Conservation (phyloP, 2,329 filamentous ascomycete species). For the Nothomitra cinnamomea region DNA sequence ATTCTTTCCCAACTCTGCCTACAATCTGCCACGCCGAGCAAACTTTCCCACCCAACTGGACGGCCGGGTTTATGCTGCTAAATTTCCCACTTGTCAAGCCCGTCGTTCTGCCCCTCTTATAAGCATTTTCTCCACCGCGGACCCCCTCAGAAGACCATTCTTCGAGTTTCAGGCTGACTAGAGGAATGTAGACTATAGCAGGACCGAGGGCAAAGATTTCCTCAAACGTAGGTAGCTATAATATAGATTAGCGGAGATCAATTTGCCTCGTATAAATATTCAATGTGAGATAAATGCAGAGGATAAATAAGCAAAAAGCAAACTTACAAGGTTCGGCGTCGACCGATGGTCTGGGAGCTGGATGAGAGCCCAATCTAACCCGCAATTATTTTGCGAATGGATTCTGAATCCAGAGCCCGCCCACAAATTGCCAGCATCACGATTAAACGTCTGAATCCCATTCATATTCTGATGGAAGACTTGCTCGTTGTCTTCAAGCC, state of each 20-base stretch:
- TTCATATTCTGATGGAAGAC: background rate
- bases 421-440: background rate
- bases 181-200: background rate
- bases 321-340: background rate
- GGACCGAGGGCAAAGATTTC: background rate
- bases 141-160: background rate
- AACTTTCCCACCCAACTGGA: background rate
- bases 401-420: constrained; percentile 1
- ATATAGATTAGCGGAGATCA: background rate
- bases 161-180: background rate
- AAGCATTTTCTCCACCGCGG: background rate
- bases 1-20: background rate
- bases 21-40: background rate
- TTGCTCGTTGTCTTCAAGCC: background rate
- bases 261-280: background rate
- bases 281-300: background rate
- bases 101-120: background rate
- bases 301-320: background rate
- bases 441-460: background rate
- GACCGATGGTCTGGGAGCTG: background rate
- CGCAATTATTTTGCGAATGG: background rate
- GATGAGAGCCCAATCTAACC: background rate
- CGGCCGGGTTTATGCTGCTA: background rate
- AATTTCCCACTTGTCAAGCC: background rate
- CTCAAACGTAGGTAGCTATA: background rate